Conservation (phyloP, 192 early-diverging fungal genomes). For the Backusella sp. region DNA sequence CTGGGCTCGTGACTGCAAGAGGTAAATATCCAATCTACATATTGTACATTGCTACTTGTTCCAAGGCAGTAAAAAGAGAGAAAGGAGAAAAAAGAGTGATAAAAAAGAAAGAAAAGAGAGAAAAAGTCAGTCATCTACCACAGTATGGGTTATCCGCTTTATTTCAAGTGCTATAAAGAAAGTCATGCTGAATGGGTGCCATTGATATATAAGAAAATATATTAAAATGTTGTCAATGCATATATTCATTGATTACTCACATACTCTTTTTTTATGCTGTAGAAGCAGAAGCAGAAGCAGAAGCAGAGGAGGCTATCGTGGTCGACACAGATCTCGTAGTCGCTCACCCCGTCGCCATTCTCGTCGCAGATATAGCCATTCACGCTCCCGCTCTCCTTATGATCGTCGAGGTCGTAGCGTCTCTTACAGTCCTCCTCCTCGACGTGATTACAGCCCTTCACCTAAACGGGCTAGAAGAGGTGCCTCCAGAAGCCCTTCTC, state of each 20-base stretch:
- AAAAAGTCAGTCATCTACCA: background rate
- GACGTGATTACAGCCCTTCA: background rate
- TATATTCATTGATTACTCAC: background rate
- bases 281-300: background rate
- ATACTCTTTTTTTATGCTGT: background rate
- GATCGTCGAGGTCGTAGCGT: background rate
- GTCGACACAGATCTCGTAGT: constrained; percentile 2
- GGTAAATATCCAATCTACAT: background rate
- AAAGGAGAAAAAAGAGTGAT: background rate
- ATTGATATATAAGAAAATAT: background rate
- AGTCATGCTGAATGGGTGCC: constrained; percentile 2
- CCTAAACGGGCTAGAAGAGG: background rate
- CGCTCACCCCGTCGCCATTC: constrained; percentile 6
- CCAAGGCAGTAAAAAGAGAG: background rate
- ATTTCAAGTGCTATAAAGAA: constrained; percentile 5
- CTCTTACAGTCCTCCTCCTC: background rate
- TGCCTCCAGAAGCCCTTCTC: background rate
- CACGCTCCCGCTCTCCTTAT: background rate
- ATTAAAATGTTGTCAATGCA: background rate
- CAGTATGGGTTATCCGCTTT: constrained; percentile 1
- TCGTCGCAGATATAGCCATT: background rate
- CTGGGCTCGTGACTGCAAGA: constrained; percentile 20
- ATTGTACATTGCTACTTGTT: background rate
- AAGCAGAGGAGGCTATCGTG: background rate
- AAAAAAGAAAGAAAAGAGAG: background rate